phyloP scores from a whole-genome alignment of 2,329 filamentous ascomycete genomes.

The Chrysoporthe deuterocubensis region DNA sequence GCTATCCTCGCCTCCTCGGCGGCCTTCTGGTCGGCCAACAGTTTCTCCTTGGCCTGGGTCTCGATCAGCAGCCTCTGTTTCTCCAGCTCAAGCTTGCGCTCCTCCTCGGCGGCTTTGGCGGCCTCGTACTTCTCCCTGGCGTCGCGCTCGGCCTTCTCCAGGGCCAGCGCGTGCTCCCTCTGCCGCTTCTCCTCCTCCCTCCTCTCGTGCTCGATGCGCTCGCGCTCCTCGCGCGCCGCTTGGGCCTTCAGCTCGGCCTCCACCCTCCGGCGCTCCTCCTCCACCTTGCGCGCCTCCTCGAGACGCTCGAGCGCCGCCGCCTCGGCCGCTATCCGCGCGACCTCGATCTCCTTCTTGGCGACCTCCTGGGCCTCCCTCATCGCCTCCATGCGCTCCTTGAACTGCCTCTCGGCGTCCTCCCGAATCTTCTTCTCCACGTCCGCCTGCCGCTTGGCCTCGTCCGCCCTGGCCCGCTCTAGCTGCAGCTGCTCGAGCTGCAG shows the following conservation, averaged over 20 bases:
- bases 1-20: constrained; percentile 49
- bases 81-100: constrained; percentile 42
- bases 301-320: constrained; percentile 45
- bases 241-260: constrained; percentile 41
- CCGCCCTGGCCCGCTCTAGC: constrained; percentile 49
- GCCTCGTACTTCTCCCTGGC: constrained; percentile 46
- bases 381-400: constrained; percentile 41
- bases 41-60: constrained; percentile 48
- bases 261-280: constrained; percentile 40
- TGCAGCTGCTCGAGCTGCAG: constrained; percentile 60
- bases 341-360: constrained; percentile 51
- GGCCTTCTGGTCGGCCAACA: constrained; percentile 51
- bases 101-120: constrained; percentile 41
- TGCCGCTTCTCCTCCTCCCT: constrained; percentile 48
- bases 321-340: constrained; percentile 51
- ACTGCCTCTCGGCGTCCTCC: constrained; percentile 51
- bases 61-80: constrained; percentile 52
- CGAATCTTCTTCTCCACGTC: constrained; percentile 51
- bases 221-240: constrained; percentile 40
- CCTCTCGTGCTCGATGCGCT: constrained; percentile 39
- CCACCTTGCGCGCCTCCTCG: constrained; percentile 43
- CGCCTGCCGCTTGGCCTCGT: constrained; percentile 49
- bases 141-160: constrained; percentile 49
- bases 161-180: constrained; percentile 50
- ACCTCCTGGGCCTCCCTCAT: constrained; percentile 48